A percentile compares a stretch with the other conserved stretches of the same genome.
Evolutionary conservation across 345 rosid genomes (phyloP).

Genomic region (Toxicodendron radicans): DNA sequence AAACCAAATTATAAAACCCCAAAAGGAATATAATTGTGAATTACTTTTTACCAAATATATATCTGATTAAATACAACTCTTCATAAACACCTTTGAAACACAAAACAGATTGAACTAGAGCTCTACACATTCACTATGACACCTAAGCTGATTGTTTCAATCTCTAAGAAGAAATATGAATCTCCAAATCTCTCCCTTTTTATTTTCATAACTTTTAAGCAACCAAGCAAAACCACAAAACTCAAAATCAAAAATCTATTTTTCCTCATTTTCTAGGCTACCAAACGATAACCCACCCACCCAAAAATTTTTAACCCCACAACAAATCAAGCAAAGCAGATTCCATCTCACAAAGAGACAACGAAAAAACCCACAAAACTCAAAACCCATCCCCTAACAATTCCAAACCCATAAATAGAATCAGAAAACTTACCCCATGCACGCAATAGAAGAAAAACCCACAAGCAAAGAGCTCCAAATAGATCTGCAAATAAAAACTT

Average conservation of each 20-base stretch:
- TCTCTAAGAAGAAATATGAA: conserved; percentile 3
- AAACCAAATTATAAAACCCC: not conserved
- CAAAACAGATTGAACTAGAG: no score
- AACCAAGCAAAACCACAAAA: not conserved
- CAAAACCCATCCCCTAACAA: conserved; percentile 17
- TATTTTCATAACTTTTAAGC: not conserved
- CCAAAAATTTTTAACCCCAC: conserved; percentile 1
- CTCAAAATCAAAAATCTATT: not conserved
- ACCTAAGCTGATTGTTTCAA: not conserved
- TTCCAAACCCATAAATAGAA: conserved; percentile 23
- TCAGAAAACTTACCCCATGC: conserved; percentile 72
- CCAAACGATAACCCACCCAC: conserved; percentile 15
- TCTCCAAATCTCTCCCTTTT: not conserved
- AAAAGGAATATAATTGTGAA: not conserved
- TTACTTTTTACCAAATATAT: not conserved
- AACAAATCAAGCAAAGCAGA: conserved; percentile 17
- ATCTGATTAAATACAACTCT: no score
- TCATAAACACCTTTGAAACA: no score
- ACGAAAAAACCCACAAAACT: conserved; percentile 5
- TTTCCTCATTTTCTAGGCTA: conserved; percentile 2
- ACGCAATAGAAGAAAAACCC: conserved; percentile 33
- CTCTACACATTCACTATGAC: not conserved
- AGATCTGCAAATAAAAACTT: conserved; percentile 37
- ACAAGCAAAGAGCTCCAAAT: conserved; percentile 17
- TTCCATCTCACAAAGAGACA: not conserved